Evolutionary conservation across 768 basidiomycete species (phyloP), one percentile per base, ranked within the genome.

Genomic region (Boletales sp.): DNA sequence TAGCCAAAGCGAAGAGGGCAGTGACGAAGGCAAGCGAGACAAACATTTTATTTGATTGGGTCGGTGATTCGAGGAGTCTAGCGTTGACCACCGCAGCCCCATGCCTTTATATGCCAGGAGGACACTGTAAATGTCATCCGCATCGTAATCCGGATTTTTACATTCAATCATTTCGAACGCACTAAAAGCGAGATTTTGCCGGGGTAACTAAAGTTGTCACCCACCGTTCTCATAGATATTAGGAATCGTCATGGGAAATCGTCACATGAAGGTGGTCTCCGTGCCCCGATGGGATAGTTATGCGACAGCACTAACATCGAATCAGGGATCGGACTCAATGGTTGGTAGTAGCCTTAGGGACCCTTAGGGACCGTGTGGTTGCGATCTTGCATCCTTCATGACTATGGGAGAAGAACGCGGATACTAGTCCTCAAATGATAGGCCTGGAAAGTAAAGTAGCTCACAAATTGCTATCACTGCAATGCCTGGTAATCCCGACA

Each of bases 21-120:
- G 43, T n/a, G 35, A 41, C 40, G 35, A 58, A 51, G 17, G 53
- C 44, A 12, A 58, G 46, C 6, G 57, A 49, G 41, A 58, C 49
- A 33, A 48, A 46, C 57, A 58, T 58, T 28, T 35, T 49, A 32
- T 41, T 38, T 21, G 41, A 42, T 49, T 17, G 19, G 45, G 15
- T 31, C 25, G 7, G 25, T 35, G 42, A 25, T 36, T 44, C 19
- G 36, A 44, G 32, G 39, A 32, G 36, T 18, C 19, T 42, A 34
- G 17, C 15, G 19, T 8, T 34, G n/a, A 50, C 40, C 7, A 28
- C 4, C 3, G 10, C 32, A 21, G 33, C 10, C 19, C 1, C 28
- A 17, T 25, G 19, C 35, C 48, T 55, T 53, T 54, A 54, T 55
- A 56, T 32, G 42, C 31, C 32, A 12, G 9, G 13, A 10, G 18